phyloP scores from a whole-genome alignment of 495 filamentous ascomycete species.

The Pyrenula aspistea region DNA sequence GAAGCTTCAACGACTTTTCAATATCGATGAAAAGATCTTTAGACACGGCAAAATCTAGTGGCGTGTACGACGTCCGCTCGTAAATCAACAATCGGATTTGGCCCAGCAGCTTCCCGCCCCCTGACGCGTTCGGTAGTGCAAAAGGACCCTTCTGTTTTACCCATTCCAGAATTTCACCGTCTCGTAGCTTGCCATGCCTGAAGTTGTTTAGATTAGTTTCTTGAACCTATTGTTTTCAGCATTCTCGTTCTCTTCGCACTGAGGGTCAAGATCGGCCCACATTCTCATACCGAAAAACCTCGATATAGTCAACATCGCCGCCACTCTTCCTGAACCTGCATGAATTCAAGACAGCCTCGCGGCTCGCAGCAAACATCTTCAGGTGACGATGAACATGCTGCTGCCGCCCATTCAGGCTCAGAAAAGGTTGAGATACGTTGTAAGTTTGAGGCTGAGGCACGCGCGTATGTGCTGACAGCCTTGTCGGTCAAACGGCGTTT shows the following conservation, averaged over 20 bases:
- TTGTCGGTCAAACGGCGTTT: too few species aligned
- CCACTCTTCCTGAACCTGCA: background rate
- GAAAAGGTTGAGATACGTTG: too few species aligned
- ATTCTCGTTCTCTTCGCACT: background rate
- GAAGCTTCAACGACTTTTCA: background rate
- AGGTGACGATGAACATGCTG: too few species aligned
- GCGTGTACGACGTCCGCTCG: background rate
- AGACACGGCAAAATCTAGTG: background rate
- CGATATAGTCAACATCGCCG: background rate
- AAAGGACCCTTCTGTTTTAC: background rate
- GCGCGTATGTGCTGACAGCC: too few species aligned
- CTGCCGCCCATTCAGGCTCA: too few species aligned
- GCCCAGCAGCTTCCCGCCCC: background rate
- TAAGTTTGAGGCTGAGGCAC: too few species aligned
- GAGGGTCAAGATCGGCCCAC: background rate
- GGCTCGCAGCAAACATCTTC: background rate
- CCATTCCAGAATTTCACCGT: background rate
- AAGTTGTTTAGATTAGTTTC: background rate
- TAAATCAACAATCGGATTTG: background rate
- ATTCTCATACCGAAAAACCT: background rate
- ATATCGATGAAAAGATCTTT: background rate
- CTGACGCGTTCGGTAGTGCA: background rate
- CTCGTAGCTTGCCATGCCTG: background rate
- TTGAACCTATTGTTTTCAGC: background rate
- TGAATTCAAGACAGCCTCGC: background rate